Evolutionary conservation across 1,284 basidiomycete genomes (phyloP), one percentile per base, ranked within the genome.

Genomic region (Ustilago esculenta): DNA sequence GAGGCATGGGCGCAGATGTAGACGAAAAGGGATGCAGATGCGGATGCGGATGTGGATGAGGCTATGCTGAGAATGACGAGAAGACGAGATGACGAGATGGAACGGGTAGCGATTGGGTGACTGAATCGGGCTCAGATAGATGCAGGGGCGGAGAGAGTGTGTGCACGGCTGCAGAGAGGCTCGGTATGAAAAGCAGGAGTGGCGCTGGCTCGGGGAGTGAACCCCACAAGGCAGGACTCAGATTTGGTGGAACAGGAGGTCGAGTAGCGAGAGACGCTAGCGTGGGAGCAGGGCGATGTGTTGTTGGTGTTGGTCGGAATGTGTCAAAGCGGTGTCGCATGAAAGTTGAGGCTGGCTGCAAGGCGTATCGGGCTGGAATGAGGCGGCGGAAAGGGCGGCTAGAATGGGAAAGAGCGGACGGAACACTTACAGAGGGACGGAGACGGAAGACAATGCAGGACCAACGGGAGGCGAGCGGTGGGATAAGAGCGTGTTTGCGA

Each of bases 201-300:
- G 18, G 27, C 20, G 39, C 32, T 51, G 21, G 14, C 37, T 49
- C n/a, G 23, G 20, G 18, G n/a, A n/a, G n/a, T n/a, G n/a, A n/a
- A n/a, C n/a, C n/a, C n/a, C n/a, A n/a, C n/a, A n/a, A n/a, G n/a
- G n/a, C n/a, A n/a, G n/a, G n/a, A n/a, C n/a, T n/a, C n/a, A n/a
- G n/a, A n/a, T n/a, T 27, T 8, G 37, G n/a, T 32, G 24, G 46
- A 30, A 30, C 7, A n/a, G 30, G n/a, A 24, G 27, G 27, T 17
- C 24, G 30, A 41, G 30, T 29, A 40, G 54, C 40, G 45, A 48
- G 20, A 27, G 11, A 33, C 15, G 44, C 54, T 64, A 64, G 60
- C 40, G 60, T 64, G 60, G 53, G 53, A 64, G 48, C 33, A 44
- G 36, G 54, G 54, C 60, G 35, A 57, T 64, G 60, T 52, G 45